Conservation (phyloP, 2,329 filamentous ascomycete genomes). For the Phialemoniopsis sp. region DNA sequence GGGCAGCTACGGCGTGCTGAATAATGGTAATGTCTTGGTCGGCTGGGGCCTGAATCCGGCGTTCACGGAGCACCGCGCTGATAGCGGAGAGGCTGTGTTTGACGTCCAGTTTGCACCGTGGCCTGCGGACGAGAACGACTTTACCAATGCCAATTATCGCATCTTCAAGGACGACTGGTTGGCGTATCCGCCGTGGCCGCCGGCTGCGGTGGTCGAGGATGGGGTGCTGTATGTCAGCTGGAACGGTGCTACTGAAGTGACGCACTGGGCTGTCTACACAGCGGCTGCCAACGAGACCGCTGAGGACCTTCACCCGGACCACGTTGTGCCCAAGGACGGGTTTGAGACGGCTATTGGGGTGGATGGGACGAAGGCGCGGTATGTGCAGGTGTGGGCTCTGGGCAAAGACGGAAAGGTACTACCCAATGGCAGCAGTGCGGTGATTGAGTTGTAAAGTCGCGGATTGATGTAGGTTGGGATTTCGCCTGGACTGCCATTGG, state of each 20-base stretch:
- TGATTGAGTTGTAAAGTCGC: no score
- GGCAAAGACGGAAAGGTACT: no score
- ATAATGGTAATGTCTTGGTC: constrained; percentile 34
- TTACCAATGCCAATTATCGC: constrained; percentile 16
- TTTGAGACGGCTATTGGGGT: no score
- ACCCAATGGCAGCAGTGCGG: no score
- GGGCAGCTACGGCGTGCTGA: constrained; percentile 28
- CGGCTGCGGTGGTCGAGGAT: constrained; percentile 11
- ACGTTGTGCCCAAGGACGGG: no score
- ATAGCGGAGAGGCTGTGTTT: constrained; percentile 30
- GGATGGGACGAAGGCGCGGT: no score
- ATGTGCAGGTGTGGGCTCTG: no score
- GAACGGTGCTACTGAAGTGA: constrained; percentile 26
- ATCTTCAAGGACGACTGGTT: constrained; percentile 18
- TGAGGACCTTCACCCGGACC: no score
- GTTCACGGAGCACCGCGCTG: constrained; percentile 36
- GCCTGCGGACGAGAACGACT: constrained; percentile 8
- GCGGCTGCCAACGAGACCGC: no score
- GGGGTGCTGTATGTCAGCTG: constrained; percentile 20
- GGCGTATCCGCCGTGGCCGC: constrained; percentile 16
- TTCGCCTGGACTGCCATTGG: no score
- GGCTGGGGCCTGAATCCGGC: constrained; percentile 42
- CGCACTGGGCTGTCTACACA: constrained; percentile 7
- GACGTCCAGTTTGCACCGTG: constrained; percentile 33
- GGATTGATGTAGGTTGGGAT: no score